Base-by-base conservation (phyloP, 139 green algal genomes). In the Trebouxia sp. region DNA sequence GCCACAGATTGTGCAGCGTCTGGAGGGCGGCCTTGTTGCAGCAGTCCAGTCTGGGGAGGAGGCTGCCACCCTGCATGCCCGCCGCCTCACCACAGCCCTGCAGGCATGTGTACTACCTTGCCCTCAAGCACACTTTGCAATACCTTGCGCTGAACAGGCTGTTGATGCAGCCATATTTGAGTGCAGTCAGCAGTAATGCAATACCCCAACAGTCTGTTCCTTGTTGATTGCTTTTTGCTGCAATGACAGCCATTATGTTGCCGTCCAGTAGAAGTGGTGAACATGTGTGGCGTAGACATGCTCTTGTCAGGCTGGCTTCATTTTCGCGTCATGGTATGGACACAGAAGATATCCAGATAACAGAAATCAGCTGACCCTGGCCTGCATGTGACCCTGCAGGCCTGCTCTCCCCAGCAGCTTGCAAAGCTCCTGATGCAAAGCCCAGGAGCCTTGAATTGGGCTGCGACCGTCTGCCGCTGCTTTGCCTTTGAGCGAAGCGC, bases 401-500 rank as follows among this genome's bases (percentile, higher is more conserved):
- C 70, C 6, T 80, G 58, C 48, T 47, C 65, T 15, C 76, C 86
- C 0, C 53, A 22, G n/a, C 55, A 48, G 39, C 70, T 88, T 30
- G 74, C 80, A 0, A 41, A n/a, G 30, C 66, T 56, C 10, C 56
- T 94, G 50, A 43, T 94, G 41, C 41, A 83, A 15, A 83, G 83
- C 55, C 86, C 90, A 10, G 35, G 51, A 4, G 85, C 91, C 22
- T 12, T 51, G 3, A 62, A 79, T 26, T 66, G 92, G 41, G 35
- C 83, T 6, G 26, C 24, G 0, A 51, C 45, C 0, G 83, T 94
- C n/a, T 74, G 82, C n/a, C 53, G 80, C 30, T 83, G 80, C 30
- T 89, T 95, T 55, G 80, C 82, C 3, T 89, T 92, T 32, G 89
- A 94, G 9, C 82, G 76, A 5, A 80, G 62, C 5, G 58, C 69